Conservation (phyloP, 345 rosid species). For the Pugionium cornutum region DNA sequence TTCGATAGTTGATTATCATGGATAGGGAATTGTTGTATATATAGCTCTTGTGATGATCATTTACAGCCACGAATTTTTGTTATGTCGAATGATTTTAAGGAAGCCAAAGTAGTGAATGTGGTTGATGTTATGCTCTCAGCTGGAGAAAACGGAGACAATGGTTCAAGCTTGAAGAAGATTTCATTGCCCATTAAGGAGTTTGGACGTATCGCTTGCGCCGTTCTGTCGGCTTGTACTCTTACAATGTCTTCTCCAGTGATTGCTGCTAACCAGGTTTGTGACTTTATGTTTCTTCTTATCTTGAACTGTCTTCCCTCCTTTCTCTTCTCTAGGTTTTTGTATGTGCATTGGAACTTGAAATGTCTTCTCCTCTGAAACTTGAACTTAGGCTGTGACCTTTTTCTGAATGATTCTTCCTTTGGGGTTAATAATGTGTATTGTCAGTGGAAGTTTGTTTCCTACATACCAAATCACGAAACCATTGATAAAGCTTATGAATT, state of each 20-base stretch:
- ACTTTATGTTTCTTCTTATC: background rate
- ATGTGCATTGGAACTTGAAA: no score
- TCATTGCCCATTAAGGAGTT: constrained; percentile 52
- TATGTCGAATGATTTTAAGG: background rate
- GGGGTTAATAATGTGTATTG: background rate
- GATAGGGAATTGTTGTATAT: no score
- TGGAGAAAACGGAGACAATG: constrained; percentile 45
- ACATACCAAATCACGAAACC: background rate
- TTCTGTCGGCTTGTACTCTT: constrained; percentile 67
- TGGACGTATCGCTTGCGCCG: constrained; percentile 62
- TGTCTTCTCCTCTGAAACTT: no score
- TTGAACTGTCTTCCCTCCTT: background rate
- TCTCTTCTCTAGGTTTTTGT: no score
- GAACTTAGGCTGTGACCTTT: no score
- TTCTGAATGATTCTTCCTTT: no score
- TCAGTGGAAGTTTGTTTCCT: background rate
- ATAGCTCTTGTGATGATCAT: constrained; percentile 4
- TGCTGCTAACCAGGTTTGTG: constrained; percentile 73
- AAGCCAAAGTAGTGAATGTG: constrained; percentile 2
- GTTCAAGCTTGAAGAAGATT: constrained; percentile 36
- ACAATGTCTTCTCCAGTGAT: constrained; percentile 71
- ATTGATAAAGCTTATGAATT: background rate
- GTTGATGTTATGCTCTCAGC: constrained; percentile 22
- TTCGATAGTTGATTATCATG: background rate
- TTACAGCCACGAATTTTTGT: background rate